A percentile compares a stretch with the other conserved stretches of the same genome.
Evolutionary conservation across 169 alveolate species (phyloP).

Genomic region (Babesia ovis): DNA sequence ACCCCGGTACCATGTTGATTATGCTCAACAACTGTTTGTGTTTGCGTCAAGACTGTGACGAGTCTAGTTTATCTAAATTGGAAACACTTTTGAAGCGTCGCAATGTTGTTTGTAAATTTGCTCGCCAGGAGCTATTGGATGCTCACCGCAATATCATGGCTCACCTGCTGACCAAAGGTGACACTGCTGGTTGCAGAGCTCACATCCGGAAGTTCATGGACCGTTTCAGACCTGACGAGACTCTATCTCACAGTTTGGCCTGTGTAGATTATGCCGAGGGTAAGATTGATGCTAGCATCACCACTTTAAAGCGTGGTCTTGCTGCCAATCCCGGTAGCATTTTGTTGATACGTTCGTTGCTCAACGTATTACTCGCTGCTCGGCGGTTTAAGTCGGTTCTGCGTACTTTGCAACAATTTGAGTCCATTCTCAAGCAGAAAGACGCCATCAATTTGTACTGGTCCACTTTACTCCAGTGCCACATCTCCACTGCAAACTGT

Average conservation of each 20-base stretch:
- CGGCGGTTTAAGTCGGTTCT: conserved; percentile 22
- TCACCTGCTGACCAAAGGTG: conserved; percentile 3
- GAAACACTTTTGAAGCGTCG: conserved; percentile 13
- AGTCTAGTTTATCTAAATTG: background rate
- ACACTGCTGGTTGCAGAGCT: background rate
- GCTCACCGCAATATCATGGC: conserved; percentile 14
- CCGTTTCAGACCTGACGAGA: conserved; percentile 14
- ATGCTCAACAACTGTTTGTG: conserved; percentile 16
- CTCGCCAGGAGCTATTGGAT: conserved; percentile 21
- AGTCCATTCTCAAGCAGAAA: background rate
- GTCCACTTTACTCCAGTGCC: conserved; percentile 11
- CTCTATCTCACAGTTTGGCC: conserved; percentile 11
- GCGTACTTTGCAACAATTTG: conserved; percentile 6
- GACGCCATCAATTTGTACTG: conserved; percentile 15
- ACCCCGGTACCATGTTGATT: conserved; percentile 24
- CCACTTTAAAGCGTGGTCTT: conserved; percentile 22
- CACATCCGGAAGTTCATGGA: conserved; percentile 24
- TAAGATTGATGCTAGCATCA: conserved; percentile 30
- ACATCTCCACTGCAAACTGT: conserved; percentile 15
- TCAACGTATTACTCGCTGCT: conserved; percentile 1
- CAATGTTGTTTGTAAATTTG: conserved; percentile 32
- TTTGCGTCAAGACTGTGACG: background rate
- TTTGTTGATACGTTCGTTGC: conserved; percentile 4
- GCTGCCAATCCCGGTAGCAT: background rate
- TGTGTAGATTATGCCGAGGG: conserved; percentile 26